Evolutionary conservation across 495 filamentous ascomycete species (phyloP).

Genomic region (Daldinia caldariorum): DNA sequence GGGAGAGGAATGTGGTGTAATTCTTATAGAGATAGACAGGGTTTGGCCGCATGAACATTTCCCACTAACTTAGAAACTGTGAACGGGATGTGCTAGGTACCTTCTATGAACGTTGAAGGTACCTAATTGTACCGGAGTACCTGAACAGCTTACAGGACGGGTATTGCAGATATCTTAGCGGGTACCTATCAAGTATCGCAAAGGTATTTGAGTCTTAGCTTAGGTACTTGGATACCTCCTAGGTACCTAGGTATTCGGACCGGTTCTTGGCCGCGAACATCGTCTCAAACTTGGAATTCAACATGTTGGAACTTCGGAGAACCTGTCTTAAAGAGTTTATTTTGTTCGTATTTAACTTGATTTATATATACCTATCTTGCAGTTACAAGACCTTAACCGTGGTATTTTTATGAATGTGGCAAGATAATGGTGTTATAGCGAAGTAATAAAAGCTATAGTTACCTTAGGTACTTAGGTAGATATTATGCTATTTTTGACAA

Average conservation of each 20-base stretch:
- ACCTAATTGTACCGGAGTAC: no score
- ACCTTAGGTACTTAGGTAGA: not conserved
- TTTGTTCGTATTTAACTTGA: conserved; percentile 22
- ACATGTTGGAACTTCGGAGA: conserved; percentile 29
- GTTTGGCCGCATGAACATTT: no score
- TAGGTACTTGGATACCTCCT: no score
- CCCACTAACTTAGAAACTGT: no score
- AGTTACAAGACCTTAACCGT: conserved; percentile 8
- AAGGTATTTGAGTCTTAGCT: not conserved
- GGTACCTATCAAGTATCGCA: conserved; percentile 7
- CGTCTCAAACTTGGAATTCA: conserved; percentile 21
- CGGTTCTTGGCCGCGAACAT: conserved; percentile 36
- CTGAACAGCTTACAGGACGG: no score
- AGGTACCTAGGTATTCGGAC: conserved; percentile 9
- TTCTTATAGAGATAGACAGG: no score
- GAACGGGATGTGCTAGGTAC: no score
- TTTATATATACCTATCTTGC: not conserved
- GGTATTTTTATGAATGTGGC: conserved; percentile 28
- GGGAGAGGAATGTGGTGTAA: no score
- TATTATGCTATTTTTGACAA: not conserved
- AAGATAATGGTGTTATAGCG: not conserved
- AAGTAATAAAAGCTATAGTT: not conserved
- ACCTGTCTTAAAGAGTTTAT: not conserved
- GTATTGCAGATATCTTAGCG: not conserved
- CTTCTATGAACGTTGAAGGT: no score